Evolutionary conservation across 495 filamentous ascomycete species (phyloP), one percentile per base, ranked within the genome.

Genomic region (Sordaria brevicollis): DNA sequence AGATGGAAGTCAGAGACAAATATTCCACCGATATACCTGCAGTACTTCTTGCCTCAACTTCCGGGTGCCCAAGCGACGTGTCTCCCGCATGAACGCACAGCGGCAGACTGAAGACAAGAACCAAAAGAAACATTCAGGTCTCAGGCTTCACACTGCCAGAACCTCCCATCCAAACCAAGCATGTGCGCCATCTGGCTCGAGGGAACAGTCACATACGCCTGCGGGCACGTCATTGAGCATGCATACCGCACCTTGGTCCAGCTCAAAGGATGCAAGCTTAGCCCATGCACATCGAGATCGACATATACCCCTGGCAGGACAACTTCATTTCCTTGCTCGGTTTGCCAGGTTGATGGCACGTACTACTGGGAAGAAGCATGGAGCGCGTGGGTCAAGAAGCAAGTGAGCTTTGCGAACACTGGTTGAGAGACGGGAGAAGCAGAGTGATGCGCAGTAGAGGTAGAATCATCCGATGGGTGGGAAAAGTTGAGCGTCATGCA

Each of bases 1-100:
- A 2, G 43, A 25, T 2, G 2, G 4, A 2, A 5, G 1, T 0
- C 4, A 0, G 19, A 6, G 0, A 13, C 10, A 21, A 4, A 54
- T 21, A 4, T 21, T 13, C 43, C 9, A 3, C 43, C 0, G 43
- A 13, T 54, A 54, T 54, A 54, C 25, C 19, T 54, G 41, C 36
- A 38, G 36, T 13, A 37, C 0, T 0, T 11, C 35, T 3, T 1
- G 8, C 35, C 35, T 11, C 13, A 1, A 11, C 3, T 3, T 10
- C 1, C 35, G 1, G 2, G 0, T 2, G 8, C 8, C 35, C 8
- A 36, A 10, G 0, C 35, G 35, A 36, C 35, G 6, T 11, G 2
- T 36, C 35, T 11, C 11, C 1, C 35, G 1, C 35, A n/a, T n/a
- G n/a, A n/a, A n/a, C n/a, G n/a, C n/a, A n/a, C n/a, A n/a, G n/a